These are phyloP conservation scores for Coemansia sp. DNA, from an alignment of 192 early-diverging fungal species.

Conservation along the genomic window DNA sequence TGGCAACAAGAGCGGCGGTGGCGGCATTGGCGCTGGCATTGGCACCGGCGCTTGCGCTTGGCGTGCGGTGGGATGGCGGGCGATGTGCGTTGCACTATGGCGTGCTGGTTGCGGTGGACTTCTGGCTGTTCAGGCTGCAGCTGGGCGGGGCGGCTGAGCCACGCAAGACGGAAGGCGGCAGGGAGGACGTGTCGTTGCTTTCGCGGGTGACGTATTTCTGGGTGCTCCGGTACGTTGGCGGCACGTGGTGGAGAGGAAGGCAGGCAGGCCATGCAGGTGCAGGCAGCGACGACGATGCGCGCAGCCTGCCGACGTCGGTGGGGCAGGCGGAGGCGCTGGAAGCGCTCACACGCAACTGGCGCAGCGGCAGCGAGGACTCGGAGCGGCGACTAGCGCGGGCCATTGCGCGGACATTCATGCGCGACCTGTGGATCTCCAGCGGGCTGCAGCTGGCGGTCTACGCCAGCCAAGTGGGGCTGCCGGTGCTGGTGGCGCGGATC, in stretches of 20 bases:
- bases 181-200: background rate
- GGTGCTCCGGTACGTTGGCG: slow-evolving; percentile 21
- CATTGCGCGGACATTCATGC: slow-evolving; percentile 18
- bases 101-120: too few species aligned
- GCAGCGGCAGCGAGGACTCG: background rate
- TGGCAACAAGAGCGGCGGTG: too few species aligned
- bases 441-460: slow-evolving; percentile 30
- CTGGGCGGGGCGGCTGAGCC: too few species aligned
- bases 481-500: slow-evolving; percentile 27
- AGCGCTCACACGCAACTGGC: slow-evolving; percentile 19
- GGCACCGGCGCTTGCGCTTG: too few species aligned
- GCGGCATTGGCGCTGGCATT: too few species aligned
- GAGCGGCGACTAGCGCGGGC: background rate
- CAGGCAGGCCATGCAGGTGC: background rate
- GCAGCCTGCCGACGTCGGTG: slow-evolving; percentile 4
- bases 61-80: too few species aligned
- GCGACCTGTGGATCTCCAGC: slow-evolving; percentile 18
- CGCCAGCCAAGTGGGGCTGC: slow-evolving; percentile 15
- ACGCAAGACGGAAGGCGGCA: too few species aligned
- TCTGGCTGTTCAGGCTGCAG: too few species aligned
- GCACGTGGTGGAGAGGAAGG: background rate
- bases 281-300: background rate
- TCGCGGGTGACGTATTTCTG: slow-evolving; percentile 44
- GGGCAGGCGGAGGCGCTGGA: background rate
- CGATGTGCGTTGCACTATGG: too few species aligned